Conservation (phyloP, 2,329 filamentous ascomycete genomes). For the Fusarium concolor region DNA sequence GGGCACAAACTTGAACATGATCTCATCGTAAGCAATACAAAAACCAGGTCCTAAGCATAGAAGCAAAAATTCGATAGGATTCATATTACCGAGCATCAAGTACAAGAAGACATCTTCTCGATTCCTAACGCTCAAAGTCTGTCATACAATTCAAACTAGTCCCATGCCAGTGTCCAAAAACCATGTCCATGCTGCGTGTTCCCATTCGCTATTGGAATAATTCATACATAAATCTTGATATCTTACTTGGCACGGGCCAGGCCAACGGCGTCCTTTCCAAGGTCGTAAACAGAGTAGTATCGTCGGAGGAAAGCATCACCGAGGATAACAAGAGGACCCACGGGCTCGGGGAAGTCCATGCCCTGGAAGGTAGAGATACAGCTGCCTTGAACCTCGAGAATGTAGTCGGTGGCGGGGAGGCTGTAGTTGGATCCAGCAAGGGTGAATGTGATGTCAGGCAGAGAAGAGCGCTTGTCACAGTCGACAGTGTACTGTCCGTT, state of each 20-base stretch:
- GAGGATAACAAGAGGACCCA: constrained; percentile 92
- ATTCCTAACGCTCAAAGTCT: constrained; percentile 12
- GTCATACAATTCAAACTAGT: constrained; percentile 35
- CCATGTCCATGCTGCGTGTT: constrained; percentile 33
- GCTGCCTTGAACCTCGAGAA: constrained; percentile 92
- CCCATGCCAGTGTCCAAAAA: constrained; percentile 33
- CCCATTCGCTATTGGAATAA: constrained; percentile 37
- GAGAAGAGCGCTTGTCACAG: constrained; percentile 81
- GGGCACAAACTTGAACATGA: neutral
- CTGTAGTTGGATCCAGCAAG: constrained; percentile 93
- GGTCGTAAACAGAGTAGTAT: constrained; percentile 97
- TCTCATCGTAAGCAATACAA: constrained; percentile 1
- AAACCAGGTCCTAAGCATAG: constrained; percentile 1
- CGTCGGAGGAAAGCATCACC: constrained; percentile 87
- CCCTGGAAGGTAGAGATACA: constrained; percentile 99
- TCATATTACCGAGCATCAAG: constrained; percentile 43
- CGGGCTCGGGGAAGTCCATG: constrained; percentile 90
- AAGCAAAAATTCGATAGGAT: constrained; percentile 21
- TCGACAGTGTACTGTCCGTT: constrained; percentile 97
- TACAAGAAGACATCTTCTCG: constrained; percentile 23
- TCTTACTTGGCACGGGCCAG: constrained; percentile 82
- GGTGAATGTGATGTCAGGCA: constrained; percentile 93
- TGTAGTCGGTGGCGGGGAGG: constrained; percentile 90
- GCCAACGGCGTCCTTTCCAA: constrained; percentile 88
- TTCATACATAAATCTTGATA: constrained; percentile 26